Evolutionary conservation across 768 basidiomycete species (phyloP), one percentile per base, ranked within the genome.

Genomic region (Pluteus cervinus): DNA sequence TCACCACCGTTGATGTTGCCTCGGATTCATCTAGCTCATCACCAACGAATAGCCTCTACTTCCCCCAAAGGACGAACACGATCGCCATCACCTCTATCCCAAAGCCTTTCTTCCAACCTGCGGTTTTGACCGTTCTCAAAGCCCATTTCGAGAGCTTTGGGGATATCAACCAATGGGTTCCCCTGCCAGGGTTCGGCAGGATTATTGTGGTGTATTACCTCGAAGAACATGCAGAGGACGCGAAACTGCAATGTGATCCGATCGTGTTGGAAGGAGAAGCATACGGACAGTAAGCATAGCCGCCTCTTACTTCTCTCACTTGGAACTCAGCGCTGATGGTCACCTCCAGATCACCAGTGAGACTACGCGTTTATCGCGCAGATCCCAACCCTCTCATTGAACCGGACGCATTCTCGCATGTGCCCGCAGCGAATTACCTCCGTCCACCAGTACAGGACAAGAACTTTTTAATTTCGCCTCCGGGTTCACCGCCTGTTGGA

Each of bases 381-480:
- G 81, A 85, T 47, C 73, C 76, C 12, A 85, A 80, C 41, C 78
- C 81, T 3, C 58, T 87, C 33, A 62, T 71, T 37, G 51, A 54
- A 11, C 50, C 51, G 4, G 24, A 23, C 12, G n/a, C 24, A 48
- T 35, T 39, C 35, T 54, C 49, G 8, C 52, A 49, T 44, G 50
- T 69, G n/a, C 66, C 68, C 15, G 62, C 58, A 25, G 59, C 53
- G n/a, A 64, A 71, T 48, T 78, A 81, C 50, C 73, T 93, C 24
- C 75, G 70, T 28, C 90, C 92, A 0, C 94, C 94, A 0, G 62
- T 72, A 0, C 48, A 81, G 25, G 86, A 92, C 49, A 90, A 90
- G 62, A 98, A 98, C 63, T 98, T 97, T 62, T 73, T 99, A 32
- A 93, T 99, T 45, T 98, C 96, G 0, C 96, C 96, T 0, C 96